phyloP scores from a whole-genome alignment of 2,329 filamentous ascomycete species.

The Biscogniauxia marginata region DNA sequence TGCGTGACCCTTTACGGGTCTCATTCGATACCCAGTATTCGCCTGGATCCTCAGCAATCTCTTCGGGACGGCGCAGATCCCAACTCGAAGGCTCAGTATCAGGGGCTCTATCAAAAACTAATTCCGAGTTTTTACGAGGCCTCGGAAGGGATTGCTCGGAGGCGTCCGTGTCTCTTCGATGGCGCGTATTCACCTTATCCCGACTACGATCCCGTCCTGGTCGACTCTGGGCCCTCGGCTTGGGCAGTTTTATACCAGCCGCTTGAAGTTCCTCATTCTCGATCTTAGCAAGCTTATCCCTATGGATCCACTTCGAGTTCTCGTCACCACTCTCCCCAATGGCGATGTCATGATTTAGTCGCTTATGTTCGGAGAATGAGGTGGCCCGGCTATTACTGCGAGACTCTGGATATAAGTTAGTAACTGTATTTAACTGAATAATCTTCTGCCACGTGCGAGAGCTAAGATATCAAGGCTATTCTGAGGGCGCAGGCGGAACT shows the following conservation, averaged over 20 bases:
- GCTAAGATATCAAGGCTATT: not conserved
- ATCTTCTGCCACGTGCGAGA: too few relatives aligned
- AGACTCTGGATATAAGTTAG: constrained; percentile 23
- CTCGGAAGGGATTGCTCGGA: constrained; percentile 30
- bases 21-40: constrained; percentile 53
- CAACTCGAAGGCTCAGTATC: constrained; percentile 52
- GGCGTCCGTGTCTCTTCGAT: constrained; percentile 33
- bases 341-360: constrained; percentile 29
- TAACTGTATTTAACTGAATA: too few relatives aligned
- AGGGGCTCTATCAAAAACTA: constrained; percentile 36
- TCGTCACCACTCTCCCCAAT: constrained; percentile 45
- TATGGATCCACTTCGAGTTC: constrained; percentile 78
- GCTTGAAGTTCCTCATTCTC: constrained; percentile 79
- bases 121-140: constrained; percentile 48
- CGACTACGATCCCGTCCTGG: constrained; percentile 44
- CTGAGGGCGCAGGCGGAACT: not conserved
- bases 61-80: constrained; percentile 75
- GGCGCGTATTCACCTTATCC: constrained; percentile 31
- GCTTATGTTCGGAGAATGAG: constrained; percentile 25
- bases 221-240: constrained; percentile 52
- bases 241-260: constrained; percentile 65
- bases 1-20: constrained; percentile 68
- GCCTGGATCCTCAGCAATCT: constrained; percentile 64
- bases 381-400: constrained; percentile 21
- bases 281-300: constrained; percentile 79